Percentiles rank a stretch among this genome's conserved stretches.
Conservation (phyloP, 1,139 yeast genomes). For the Suhomyces yuchorum region DNA sequence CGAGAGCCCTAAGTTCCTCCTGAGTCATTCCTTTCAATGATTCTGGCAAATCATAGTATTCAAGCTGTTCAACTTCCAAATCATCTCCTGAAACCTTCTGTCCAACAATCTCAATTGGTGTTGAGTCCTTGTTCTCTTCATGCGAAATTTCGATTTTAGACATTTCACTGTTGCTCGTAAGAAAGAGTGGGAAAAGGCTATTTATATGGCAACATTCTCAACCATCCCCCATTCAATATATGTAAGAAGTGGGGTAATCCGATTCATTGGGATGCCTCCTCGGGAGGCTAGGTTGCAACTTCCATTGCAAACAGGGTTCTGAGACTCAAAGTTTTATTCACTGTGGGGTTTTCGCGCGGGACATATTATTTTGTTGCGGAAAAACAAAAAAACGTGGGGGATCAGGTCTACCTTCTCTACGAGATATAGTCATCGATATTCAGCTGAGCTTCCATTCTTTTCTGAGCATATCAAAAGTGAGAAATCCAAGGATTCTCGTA, state of each 20-base stretch:
- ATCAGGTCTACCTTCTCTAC: background rate
- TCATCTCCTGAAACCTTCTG: constrained; percentile 7
- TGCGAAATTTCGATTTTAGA: constrained; percentile 2
- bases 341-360: background rate
- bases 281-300: background rate
- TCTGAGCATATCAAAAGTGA: no score
- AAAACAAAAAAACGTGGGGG: background rate
- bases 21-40: constrained; percentile 34
- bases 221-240: background rate
- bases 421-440: background rate
- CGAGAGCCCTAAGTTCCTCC: constrained; percentile 41
- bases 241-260: background rate
- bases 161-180: background rate
- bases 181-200: background rate
- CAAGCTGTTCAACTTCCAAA: constrained; percentile 5
- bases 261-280: background rate
- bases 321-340: background rate
- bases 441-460: no score
- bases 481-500: no score
- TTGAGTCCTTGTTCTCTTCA: constrained; percentile 2
- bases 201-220: background rate
- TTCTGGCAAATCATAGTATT: constrained; percentile 29
- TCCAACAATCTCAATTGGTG: constrained; percentile 4
- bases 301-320: background rate
- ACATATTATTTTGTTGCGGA: background rate